A percentile compares a stretch with the other conserved stretches of the same genome.
Conservation (phyloP, 805 yeast genomes). For the Millerozyma acaciae region DNA sequence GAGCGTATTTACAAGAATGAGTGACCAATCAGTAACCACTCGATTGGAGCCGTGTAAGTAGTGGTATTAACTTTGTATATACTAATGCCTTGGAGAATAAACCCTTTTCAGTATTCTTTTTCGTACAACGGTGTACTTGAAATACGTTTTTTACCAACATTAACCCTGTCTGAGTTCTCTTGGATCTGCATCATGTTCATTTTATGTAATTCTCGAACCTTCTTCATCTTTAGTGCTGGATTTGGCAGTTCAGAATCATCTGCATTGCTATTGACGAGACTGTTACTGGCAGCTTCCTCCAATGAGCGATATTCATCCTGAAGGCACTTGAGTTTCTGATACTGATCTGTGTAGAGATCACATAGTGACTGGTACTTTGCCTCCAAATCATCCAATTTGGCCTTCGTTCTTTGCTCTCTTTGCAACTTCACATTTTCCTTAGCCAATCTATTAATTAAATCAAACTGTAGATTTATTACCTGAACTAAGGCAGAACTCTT, state of each 20-base stretch:
- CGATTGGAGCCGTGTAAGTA: too few species aligned
- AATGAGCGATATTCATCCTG: conserved; percentile 19
- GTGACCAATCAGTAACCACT: too few species aligned
- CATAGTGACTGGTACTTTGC: conserved; percentile 18
- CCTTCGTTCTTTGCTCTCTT: conserved; percentile 2
- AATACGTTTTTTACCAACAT: too few species aligned
- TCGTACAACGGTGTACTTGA: conserved; percentile 31
- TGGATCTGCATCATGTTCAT: conserved; percentile 14
- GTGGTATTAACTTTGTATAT: conserved; percentile 6
- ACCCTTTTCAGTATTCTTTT: too few species aligned
- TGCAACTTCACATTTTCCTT: neutral
- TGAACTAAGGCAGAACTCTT: neutral
- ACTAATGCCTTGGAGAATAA: conserved; percentile 8
- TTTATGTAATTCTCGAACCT: conserved; percentile 22
- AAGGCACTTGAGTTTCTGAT: conserved; percentile 17
- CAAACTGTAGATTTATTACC: neutral
- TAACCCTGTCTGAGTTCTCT: too few species aligned
- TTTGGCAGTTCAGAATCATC: conserved; percentile 4
- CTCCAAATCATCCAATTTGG: conserved; percentile 10
- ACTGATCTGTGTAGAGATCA: conserved; percentile 21
- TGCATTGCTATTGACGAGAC: neutral
- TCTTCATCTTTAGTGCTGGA: conserved; percentile 7
- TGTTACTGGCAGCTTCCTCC: conserved; percentile 12
- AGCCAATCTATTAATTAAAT: neutral
- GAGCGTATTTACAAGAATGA: conserved; percentile 21